Percentiles rank a stretch among this genome's conserved stretches.
phyloP scores from a whole-genome alignment of 2,329 filamentous ascomycete species.

The Acarospora socialis region DNA sequence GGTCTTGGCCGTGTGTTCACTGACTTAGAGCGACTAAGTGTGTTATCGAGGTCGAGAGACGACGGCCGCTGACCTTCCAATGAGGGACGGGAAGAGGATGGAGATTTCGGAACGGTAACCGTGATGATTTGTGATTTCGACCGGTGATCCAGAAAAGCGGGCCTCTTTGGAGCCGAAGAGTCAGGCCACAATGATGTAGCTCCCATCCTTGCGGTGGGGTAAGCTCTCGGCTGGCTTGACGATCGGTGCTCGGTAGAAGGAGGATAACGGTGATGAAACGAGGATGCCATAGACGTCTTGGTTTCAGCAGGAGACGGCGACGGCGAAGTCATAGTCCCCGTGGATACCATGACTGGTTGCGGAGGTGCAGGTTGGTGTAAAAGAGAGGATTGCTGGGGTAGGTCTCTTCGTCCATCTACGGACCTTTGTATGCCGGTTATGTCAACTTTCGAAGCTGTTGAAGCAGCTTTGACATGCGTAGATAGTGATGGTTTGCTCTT shows the following conservation, averaged over 20 bases:
- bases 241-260: slow-evolving; percentile 31
- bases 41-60: slow-evolving; percentile 45
- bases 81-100: slow-evolving; percentile 49
- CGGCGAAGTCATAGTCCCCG: slow-evolving; percentile 65
- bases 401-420: too few species aligned
- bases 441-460: too few species aligned
- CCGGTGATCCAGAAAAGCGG: slow-evolving; percentile 30
- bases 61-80: slow-evolving; percentile 56
- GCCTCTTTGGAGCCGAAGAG: slow-evolving; percentile 21
- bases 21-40: slow-evolving; percentile 45
- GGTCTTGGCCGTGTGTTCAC: slow-evolving; percentile 57
- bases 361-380: slow-evolving; percentile 32
- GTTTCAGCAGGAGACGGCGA: slow-evolving; percentile 27
- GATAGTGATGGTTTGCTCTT: slow-evolving; percentile 3
- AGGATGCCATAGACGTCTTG: slow-evolving; percentile 10
- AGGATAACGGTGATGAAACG: slow-evolving; percentile 32
- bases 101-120: slow-evolving; percentile 38
- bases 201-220: slow-evolving; percentile 16
- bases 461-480: too few species aligned
- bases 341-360: slow-evolving; percentile 45
- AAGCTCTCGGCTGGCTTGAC: slow-evolving; percentile 33
- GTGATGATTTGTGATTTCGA: slow-evolving; percentile 37
- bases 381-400: slow-evolving; percentile 21
- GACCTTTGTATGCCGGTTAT: too few species aligned
- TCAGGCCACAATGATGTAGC: slow-evolving; percentile 26